These are phyloP conservation scores for Russula vinacea DNA, from an alignment of 768 basidiomycete species.

Conservation along the genomic window DNA sequence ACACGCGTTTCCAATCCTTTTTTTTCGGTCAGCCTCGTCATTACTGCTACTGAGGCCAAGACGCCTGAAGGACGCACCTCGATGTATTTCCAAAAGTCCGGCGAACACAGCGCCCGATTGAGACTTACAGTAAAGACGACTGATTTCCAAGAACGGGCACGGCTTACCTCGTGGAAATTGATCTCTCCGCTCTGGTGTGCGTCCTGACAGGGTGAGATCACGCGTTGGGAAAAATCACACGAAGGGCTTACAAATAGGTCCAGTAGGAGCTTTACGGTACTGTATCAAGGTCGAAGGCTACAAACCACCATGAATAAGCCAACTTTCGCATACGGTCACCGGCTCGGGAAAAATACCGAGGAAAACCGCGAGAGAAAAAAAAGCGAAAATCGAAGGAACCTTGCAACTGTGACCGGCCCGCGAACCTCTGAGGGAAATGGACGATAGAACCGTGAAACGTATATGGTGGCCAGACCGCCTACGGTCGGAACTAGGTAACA, in stretches of 20 bases:
- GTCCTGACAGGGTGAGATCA: conserved; percentile 43
- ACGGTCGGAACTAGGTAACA: too few relatives aligned
- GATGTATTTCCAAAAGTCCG: conserved; percentile 82
- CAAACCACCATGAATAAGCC: background rate
- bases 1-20: conserved; percentile 81
- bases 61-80: conserved; percentile 40
- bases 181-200: conserved; percentile 75
- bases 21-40: background rate
- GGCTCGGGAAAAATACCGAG: too few relatives aligned
- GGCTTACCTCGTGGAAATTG: conserved; percentile 65
- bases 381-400: too few relatives aligned
- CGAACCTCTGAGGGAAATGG: too few relatives aligned
- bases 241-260: conserved; percentile 61
- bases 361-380: too few relatives aligned
- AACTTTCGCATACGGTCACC: too few relatives aligned
- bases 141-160: conserved; percentile 8
- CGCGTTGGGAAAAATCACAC: background rate
- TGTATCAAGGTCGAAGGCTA: conserved; percentile 84
- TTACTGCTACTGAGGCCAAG: background rate
- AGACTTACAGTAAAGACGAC: conserved; percentile 20
- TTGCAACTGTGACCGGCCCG: too few relatives aligned
- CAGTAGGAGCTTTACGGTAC: conserved; percentile 85
- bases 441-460: too few relatives aligned
- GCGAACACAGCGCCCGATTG: conserved; percentile 43
- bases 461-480: too few relatives aligned